Evolutionary conservation across 495 filamentous ascomycete species (phyloP).

Genomic region (Hypoxylon cercidicola): DNA sequence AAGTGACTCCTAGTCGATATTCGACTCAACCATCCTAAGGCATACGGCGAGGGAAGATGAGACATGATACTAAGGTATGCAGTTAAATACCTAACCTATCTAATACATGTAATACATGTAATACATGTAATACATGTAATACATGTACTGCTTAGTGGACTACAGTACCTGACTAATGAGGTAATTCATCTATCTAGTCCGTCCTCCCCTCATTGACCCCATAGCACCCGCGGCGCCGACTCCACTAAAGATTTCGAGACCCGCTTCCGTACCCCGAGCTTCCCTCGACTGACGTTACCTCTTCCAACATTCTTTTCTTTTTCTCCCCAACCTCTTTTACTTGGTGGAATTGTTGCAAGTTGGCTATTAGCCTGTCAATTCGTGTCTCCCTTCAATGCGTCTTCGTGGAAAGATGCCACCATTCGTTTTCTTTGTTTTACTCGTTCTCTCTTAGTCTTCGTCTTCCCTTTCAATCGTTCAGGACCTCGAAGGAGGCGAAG

Average conservation of each 20-base stretch:
- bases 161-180: no score
- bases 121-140: no score
- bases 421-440: slow-evolving; percentile 23
- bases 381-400: slow-evolving; percentile 17
- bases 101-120: no score
- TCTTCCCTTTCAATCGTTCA: background rate
- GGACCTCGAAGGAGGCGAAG: background rate
- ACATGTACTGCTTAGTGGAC: no score
- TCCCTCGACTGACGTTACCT: background rate
- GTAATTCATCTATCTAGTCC: no score
- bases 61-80: no score
- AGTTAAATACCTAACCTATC: no score
- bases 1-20: background rate
- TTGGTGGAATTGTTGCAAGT: slow-evolving; percentile 1
- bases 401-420: slow-evolving; percentile 22
- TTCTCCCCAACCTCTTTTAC: slow-evolving; percentile 1
- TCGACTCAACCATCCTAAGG: slow-evolving; percentile 4
- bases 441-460: slow-evolving; percentile 9
- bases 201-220: no score
- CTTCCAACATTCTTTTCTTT: slow-evolving; percentile 2
- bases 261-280: no score
- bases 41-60: background rate
- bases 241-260: no score
- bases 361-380: no score
- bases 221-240: no score